Conservation (phyloP, 202 grass and related monocot species). For the Setaria italica region DNA sequence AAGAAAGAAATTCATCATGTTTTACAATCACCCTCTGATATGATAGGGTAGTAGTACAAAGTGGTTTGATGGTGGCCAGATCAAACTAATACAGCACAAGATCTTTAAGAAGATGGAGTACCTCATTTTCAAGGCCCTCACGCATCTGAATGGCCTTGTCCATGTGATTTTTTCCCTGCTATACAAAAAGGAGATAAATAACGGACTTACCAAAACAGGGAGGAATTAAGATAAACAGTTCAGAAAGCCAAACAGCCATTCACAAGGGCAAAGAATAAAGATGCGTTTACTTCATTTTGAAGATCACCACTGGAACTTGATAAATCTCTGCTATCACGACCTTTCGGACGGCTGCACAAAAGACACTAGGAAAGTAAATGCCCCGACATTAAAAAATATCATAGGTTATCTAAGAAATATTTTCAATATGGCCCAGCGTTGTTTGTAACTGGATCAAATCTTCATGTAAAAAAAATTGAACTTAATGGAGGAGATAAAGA, state of each 20-base stretch:
- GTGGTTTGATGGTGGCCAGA: constrained; percentile 2
- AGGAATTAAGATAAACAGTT: constrained; percentile 18
- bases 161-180: constrained; percentile 70
- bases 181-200: constrained; percentile 27
- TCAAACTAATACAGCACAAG: constrained; percentile 23
- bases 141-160: constrained; percentile 62
- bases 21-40: constrained; percentile 4
- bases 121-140: constrained; percentile 79
- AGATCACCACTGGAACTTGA: constrained; percentile 74
- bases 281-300: constrained; percentile 59
- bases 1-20: constrained; percentile 23
- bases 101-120: constrained; percentile 37
- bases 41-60: not conserved
- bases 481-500: not conserved
- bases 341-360: constrained; percentile 52
- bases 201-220: constrained; percentile 26
- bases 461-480: constrained; percentile 14
- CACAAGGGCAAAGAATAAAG: constrained; percentile 27
- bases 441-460: constrained; percentile 23
- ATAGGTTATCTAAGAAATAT: not conserved
- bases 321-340: constrained; percentile 64
- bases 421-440: not conserved
- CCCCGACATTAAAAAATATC: constrained; percentile 1
- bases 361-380: constrained; percentile 38
- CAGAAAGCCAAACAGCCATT: constrained; percentile 28